Conservation (phyloP, 495 filamentous ascomycete species). For the Terfezia boudieri region DNA sequence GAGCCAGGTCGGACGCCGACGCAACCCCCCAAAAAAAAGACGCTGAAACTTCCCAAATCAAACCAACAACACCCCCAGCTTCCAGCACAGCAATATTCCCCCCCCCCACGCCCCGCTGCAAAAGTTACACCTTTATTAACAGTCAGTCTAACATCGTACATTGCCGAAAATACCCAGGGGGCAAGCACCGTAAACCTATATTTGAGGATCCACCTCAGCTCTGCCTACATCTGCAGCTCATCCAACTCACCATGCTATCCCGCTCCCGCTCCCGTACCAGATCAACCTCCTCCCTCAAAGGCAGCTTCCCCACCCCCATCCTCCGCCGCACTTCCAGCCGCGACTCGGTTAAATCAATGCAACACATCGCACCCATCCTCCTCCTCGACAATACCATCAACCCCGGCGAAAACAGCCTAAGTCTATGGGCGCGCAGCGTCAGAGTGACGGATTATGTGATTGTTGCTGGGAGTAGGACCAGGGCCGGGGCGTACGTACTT, state of each 20-base stretch:
- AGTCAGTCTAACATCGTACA: too few relatives aligned
- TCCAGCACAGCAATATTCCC: too few relatives aligned
- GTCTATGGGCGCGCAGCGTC: slow-evolving; percentile 45
- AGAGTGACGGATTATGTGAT: slow-evolving; percentile 43
- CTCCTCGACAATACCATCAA: slow-evolving; percentile 53
- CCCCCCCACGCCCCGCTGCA: too few relatives aligned
- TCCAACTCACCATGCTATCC: background rate
- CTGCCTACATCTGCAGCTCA: too few relatives aligned
- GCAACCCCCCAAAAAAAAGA: too few relatives aligned
- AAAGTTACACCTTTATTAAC: too few relatives aligned
- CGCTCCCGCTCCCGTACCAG: slow-evolving; percentile 3
- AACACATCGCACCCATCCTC: slow-evolving; percentile 28
- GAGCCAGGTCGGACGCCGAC: too few relatives aligned
- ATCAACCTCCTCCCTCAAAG: background rate
- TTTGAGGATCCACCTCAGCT: too few relatives aligned
- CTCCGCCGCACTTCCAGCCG: slow-evolving; percentile 2
- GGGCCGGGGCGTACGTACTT: slow-evolving; percentile 48
- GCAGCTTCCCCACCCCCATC: background rate
- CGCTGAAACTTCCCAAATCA: too few relatives aligned
- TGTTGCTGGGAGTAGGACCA: slow-evolving; percentile 36
- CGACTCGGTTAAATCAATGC: background rate
- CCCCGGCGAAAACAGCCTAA: slow-evolving; percentile 34
- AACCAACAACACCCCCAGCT: too few relatives aligned
- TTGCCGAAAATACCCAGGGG: too few relatives aligned
- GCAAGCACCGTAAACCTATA: too few relatives aligned